Percentiles rank a stretch among this genome's conserved stretches.
Conservation (phyloP, 257 asterid genomes). For the Solanum rostratum region DNA sequence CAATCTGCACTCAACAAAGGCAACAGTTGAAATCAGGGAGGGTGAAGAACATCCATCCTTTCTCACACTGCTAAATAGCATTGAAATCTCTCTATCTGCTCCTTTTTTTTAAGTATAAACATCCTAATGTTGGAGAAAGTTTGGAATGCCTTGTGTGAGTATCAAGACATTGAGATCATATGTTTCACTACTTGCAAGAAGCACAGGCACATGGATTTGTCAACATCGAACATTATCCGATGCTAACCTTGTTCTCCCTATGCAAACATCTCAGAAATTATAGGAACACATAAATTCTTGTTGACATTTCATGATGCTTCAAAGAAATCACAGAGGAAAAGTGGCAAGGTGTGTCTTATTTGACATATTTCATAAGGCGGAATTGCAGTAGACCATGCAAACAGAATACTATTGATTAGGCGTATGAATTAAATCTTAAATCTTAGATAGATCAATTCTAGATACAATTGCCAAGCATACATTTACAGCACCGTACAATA, state of each 20-base stretch:
- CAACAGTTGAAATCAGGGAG: background rate
- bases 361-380: background rate
- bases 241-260: background rate
- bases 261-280: background rate
- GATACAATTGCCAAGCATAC: background rate
- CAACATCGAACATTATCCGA: background rate
- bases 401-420: background rate
- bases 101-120: background rate
- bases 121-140: background rate
- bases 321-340: background rate
- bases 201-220: background rate
- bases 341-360: background rate
- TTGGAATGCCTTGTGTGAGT: background rate
- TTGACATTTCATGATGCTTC: background rate
- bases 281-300: background rate
- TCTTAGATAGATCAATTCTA: background rate
- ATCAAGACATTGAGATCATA: background rate
- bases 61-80: background rate
- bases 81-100: background rate
- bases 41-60: background rate
- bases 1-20: slow-evolving; percentile 22
- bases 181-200: background rate
- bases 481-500: background rate
- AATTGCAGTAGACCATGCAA: background rate
- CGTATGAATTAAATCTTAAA: background rate